Conservation (phyloP, 1,139 yeast genomes). For the Hansenula sp. region DNA sequence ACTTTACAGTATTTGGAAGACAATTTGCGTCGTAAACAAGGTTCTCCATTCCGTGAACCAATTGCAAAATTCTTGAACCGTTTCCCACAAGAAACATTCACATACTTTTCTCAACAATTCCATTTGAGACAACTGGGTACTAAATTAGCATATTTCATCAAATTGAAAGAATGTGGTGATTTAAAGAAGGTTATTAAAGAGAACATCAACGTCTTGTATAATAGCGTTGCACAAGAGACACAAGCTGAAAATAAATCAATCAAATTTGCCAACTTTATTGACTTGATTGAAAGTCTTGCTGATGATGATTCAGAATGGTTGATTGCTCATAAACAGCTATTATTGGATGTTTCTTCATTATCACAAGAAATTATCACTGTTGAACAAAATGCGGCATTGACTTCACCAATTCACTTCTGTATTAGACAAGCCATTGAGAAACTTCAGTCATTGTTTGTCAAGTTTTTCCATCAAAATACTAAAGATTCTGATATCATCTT, state of each 20-base stretch:
- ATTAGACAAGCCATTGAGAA: conserved; percentile 67
- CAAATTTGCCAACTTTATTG: conserved; percentile 69
- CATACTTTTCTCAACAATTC: conserved; percentile 65
- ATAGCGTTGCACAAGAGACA: conserved; percentile 39
- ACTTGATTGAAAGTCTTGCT: conserved; percentile 52
- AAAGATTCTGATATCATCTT: conserved; percentile 38
- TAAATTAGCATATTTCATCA: conserved; percentile 58
- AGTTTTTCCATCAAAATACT: conserved; percentile 35
- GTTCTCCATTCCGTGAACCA: conserved; percentile 90
- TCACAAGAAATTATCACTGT: conserved; percentile 42
- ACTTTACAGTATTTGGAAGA: conserved; percentile 78
- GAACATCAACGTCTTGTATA: conserved; percentile 38
- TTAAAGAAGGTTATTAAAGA: conserved; percentile 52
- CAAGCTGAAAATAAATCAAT: conserved; percentile 52
- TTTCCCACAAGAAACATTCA: conserved; percentile 71
- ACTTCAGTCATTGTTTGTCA: conserved; percentile 52
- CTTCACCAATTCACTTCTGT: conserved; percentile 65
- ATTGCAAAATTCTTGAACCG: conserved; percentile 83
- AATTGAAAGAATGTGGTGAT: conserved; percentile 52
- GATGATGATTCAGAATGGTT: conserved; percentile 61
- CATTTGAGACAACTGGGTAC: conserved; percentile 66
- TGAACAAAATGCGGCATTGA: conserved; percentile 38
- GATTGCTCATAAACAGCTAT: conserved; percentile 41
- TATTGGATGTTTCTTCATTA: conserved; percentile 43
- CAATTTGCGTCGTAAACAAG: conserved; percentile 77